Evolutionary conservation across 75 land plant genomes (phyloP).

Genomic region (Pinus tabuliformis): DNA sequence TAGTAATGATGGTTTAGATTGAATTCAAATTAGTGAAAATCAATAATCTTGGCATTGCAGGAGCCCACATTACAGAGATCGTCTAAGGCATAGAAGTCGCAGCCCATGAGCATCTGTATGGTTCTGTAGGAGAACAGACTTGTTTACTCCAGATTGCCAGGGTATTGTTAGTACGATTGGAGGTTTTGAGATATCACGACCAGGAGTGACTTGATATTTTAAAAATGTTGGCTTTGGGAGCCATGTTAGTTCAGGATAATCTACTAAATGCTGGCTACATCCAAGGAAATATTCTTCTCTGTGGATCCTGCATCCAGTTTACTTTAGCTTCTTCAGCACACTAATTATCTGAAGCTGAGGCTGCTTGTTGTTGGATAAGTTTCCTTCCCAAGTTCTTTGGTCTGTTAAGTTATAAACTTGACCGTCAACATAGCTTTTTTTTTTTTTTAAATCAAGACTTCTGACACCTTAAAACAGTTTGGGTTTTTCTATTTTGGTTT

Average conservation of each 20-base stretch:
- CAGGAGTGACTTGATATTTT: slow-evolving; percentile 3
- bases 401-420: slow-evolving; percentile 2
- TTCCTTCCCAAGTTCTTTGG: not conserved
- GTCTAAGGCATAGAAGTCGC: slow-evolving; percentile 8
- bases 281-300: slow-evolving; percentile 2
- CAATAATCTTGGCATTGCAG: slow-evolving; percentile 4
- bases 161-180: not conserved
- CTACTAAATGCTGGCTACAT: slow-evolving; percentile 1
- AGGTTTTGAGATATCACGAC: slow-evolving; percentile 3
- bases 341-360: slow-evolving; percentile 9
- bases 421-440: not conserved
- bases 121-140: not conserved
- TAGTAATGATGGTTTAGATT: not conserved
- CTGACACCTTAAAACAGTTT: slow-evolving; percentile 1
- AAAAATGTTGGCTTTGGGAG: slow-evolving; percentile 9
- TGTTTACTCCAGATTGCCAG: not conserved
- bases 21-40: not conserved
- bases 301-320: slow-evolving; percentile 8
- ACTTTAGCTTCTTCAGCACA: slow-evolving; percentile 9
- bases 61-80: slow-evolving; percentile 10
- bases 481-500: slow-evolving; percentile 2
- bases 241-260: slow-evolving; percentile 9
- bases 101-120: slow-evolving; percentile 6
- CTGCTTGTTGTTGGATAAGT: slow-evolving; percentile 8
- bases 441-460: not conserved